A percentile compares a stretch with the other conserved stretches of the same genome.
These are phyloP conservation scores for Talaromyces sp. DNA, from an alignment of 2,329 filamentous ascomycete species.

Conservation along the genomic window DNA sequence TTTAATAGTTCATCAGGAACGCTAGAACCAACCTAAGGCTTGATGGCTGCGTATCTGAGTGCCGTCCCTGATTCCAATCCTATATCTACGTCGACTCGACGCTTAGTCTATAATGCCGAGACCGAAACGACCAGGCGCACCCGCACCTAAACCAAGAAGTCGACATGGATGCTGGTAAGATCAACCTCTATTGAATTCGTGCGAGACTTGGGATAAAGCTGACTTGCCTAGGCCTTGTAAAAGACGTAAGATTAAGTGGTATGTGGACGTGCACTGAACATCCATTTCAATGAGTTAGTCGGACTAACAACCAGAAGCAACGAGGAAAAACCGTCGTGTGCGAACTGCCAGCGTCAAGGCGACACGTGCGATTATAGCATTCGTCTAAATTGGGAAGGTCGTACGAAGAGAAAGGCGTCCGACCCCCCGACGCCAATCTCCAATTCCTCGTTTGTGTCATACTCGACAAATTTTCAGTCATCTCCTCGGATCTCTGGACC, in stretches of 20 bases:
- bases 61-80: not conserved
- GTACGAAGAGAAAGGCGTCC: constrained; percentile 54
- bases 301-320: constrained; percentile 42
- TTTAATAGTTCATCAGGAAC: constrained; percentile 7
- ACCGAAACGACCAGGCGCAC: constrained; percentile 58
- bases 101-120: constrained; percentile 51
- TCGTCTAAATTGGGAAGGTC: constrained; percentile 73
- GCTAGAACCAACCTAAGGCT: constrained; percentile 6
- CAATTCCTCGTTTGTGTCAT: constrained; percentile 16
- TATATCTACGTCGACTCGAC: not conserved
- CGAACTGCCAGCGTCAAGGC: constrained; percentile 66
- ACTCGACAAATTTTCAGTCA: not conserved
- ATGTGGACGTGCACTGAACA: constrained; percentile 19
- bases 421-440: constrained; percentile 30
- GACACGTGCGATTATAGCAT: constrained; percentile 77
- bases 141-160: constrained; percentile 61
- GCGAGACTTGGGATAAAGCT: not conserved
- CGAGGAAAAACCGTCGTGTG: constrained; percentile 67
- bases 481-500: not conserved
- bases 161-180: constrained; percentile 64
- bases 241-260: constrained; percentile 72
- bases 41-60: constrained; percentile 12
- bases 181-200: not conserved
- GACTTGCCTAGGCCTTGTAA: constrained; percentile 63
- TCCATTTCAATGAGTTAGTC: not conserved